These are phyloP conservation scores for Oropetium thomaeum DNA, from an alignment of 176 grass and related monocot species.

Conservation along the genomic window DNA sequence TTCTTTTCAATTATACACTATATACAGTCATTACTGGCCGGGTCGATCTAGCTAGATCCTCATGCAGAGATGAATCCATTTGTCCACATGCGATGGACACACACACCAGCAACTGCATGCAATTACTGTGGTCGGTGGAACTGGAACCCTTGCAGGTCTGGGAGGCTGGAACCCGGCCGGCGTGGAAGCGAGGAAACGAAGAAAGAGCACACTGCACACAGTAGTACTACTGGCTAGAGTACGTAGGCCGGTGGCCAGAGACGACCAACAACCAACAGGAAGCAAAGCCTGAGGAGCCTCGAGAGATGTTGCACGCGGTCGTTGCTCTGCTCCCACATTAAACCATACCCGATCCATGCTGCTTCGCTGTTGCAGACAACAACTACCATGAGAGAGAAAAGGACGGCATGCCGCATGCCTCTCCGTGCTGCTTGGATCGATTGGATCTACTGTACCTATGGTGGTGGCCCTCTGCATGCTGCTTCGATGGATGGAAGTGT, in stretches of 20 bases:
- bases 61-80: too few species aligned
- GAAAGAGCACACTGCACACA: conserved; percentile 31
- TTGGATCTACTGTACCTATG: too few species aligned
- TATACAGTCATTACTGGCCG: too few species aligned
- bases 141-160: too few species aligned
- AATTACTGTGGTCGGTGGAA: conserved; percentile 39
- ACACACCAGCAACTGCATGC: too few species aligned
- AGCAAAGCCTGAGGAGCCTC: background rate
- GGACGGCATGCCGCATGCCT: too few species aligned
- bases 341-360: background rate
- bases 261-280: background rate
- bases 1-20: background rate
- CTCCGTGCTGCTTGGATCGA: too few species aligned
- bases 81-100: too few species aligned
- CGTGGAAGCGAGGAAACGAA: conserved; percentile 7
- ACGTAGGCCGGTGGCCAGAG: background rate
- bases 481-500: too few species aligned
- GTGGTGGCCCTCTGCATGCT: too few species aligned
- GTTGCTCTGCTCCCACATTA: background rate
- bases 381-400: background rate
- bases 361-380: conserved; percentile 19
- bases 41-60: too few species aligned
- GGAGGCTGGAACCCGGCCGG: background rate
- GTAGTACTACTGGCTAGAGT: too few species aligned
- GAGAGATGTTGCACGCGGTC: background rate